Conservation (phyloP, 371 early-diverging fungal species). For the Syncephalis fuscata region DNA sequence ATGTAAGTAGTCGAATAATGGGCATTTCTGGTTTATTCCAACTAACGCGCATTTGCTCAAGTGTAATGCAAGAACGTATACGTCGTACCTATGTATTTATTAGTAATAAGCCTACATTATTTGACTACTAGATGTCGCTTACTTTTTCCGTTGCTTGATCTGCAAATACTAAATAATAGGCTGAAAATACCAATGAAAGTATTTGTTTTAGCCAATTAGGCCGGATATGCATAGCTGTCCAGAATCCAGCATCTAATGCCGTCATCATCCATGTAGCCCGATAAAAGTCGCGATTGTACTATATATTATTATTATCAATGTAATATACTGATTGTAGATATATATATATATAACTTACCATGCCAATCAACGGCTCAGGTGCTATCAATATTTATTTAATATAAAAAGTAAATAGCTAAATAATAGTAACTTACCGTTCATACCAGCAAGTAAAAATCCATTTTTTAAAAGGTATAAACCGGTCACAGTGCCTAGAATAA, state of each 20-base stretch:
- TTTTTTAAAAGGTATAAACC: conserved; percentile 39
- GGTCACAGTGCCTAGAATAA: conserved; percentile 51
- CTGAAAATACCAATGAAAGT: conserved; percentile 53
- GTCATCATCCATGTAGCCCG: conserved; percentile 85
- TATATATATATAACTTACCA: not conserved
- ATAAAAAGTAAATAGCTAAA: not conserved
- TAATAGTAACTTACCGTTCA: conserved; percentile 25
- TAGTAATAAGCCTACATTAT: not conserved
- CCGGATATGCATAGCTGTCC: conserved; percentile 72
- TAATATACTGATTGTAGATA: no score
- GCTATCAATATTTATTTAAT: not conserved
- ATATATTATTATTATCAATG: not conserved
- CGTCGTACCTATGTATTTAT: conserved; percentile 27
- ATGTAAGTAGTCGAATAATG: conserved; percentile 29
- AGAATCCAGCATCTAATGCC: conserved; percentile 89
- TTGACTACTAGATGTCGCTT: not conserved
- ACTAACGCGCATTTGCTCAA: conserved; percentile 71
- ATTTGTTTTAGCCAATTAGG: conserved; percentile 61
- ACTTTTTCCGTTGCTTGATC: conserved; percentile 77
- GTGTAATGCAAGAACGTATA: conserved; percentile 57
- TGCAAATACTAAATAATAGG: conserved; percentile 73
- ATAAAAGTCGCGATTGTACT: conserved; percentile 85
- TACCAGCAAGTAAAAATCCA: conserved; percentile 21
- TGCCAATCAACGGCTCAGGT: conserved; percentile 1
- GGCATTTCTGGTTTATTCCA: conserved; percentile 82